Conservation (phyloP, 1,284 basidiomycete genomes). For the Cerioporus squamosus region DNA sequence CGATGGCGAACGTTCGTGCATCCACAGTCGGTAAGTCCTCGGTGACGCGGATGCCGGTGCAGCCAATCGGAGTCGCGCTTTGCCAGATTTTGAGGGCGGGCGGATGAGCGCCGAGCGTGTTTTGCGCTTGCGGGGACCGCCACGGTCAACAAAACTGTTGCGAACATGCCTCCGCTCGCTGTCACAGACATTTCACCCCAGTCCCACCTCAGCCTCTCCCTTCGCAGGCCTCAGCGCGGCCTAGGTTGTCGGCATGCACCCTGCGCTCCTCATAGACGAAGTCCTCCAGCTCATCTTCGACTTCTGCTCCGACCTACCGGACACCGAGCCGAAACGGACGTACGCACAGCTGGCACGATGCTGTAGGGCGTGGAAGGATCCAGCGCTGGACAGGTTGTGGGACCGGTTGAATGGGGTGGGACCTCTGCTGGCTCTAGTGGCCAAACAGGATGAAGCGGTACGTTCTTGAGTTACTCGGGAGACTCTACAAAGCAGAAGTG, state of each 20-base stretch:
- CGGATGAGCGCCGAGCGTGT: conserved; percentile 2
- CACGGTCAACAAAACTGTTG: conserved; percentile 12
- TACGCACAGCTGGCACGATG: conserved; percentile 30
- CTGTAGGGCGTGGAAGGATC: conserved; percentile 60
- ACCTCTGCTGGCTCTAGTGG: background rate
- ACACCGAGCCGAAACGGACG: conserved; percentile 24
- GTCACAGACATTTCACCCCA: background rate
- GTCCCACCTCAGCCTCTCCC: background rate
- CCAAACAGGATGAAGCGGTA: background rate
- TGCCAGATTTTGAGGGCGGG: conserved; percentile 14
- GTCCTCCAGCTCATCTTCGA: conserved; percentile 50
- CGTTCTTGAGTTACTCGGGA: too few species aligned
- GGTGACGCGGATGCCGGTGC: background rate
- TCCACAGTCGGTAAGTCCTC: background rate
- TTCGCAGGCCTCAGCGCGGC: background rate
- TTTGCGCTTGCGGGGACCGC: conserved; percentile 21
- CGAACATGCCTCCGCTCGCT: conserved; percentile 5
- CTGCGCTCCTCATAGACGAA: conserved; percentile 55
- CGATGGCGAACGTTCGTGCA: background rate
- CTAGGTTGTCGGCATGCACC: conserved; percentile 45
- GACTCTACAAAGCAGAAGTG: too few species aligned
- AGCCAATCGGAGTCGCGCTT: conserved; percentile 17
- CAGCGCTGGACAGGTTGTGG: conserved; percentile 61
- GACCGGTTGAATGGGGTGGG: conserved; percentile 34
- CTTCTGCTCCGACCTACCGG: conserved; percentile 34